Evolutionary conservation across 768 basidiomycete species (phyloP), one percentile per base, ranked within the genome.

Genomic region (Leccinellum albellum): DNA sequence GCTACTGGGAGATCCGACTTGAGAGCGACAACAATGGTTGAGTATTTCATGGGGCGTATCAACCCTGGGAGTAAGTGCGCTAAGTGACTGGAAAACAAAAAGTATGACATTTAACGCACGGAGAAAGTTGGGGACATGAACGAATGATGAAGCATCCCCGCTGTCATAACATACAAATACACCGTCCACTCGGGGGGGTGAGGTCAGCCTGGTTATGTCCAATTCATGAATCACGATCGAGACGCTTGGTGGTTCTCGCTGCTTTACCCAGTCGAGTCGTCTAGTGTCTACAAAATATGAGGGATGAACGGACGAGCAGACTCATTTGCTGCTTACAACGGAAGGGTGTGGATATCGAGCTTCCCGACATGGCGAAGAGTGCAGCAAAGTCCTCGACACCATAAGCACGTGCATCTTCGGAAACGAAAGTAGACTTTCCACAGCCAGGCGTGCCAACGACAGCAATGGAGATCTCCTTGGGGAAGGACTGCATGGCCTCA

Each of bases 81-180:
- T 26, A 47, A 64, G 59, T 37, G 53, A 53, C 35, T 53, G 45
- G 12, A 42, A n/a, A 56, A 45, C 28, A 15, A 54, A 46, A 61
- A 50, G 28, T 7, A 45, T 24, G 42, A 24, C 14, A 46, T 40
- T 51, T 5, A 17, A 81, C 90, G 72, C 67, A 94, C 94, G 79
- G 31, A 95, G 76, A 49, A 91, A 78, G 29, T 79, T 79, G 68
- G 84, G 79, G 17, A 95, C 79, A 15, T 84, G 85, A 15, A 70
- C 70, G 64, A 91, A 87, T 21, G 92, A 92, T 2, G 75, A 70
- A 55, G 69, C 67, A 56, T 83, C 76, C 1, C 84, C 81, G 10
- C 86, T 82, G 72, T 94, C 90, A 70, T 94, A 97, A 66, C 94
- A 97, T 24, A 97, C 77, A 52, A 97, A 81, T 14, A 88, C 83